Conservation (phyloP, 352 stramenopile species). For the Phytophthora constricta region DNA sequence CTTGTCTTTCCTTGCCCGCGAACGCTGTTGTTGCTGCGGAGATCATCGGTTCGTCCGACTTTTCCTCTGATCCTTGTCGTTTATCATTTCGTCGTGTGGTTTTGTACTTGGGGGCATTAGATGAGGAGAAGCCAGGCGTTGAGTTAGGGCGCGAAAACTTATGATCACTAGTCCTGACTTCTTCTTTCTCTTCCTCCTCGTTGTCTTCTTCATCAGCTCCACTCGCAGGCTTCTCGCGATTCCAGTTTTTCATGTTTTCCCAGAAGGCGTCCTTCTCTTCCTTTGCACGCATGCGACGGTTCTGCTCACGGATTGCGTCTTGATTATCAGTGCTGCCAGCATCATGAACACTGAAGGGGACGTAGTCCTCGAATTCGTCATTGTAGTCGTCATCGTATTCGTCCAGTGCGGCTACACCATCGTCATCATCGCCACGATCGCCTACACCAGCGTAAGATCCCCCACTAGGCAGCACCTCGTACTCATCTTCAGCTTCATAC, state of each 20-base stretch:
- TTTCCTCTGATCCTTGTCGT: conserved; percentile 30
- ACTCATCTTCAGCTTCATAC: conserved; percentile 60
- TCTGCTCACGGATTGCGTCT: conserved; percentile 61
- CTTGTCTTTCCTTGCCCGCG: conserved; percentile 59
- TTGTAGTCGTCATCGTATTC: conserved; percentile 90
- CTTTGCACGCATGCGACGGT: conserved; percentile 54
- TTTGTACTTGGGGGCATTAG: conserved; percentile 16
- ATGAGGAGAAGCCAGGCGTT: not conserved
- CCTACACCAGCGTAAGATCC: conserved; percentile 2
- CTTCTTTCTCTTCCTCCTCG: conserved; percentile 34
- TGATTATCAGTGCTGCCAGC: conserved; percentile 50
- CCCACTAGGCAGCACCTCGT: conserved; percentile 13
- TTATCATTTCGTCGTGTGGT: conserved; percentile 38
- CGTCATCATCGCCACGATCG: conserved; percentile 26
- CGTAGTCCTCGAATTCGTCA: conserved; percentile 86
- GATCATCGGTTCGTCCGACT: conserved; percentile 30
- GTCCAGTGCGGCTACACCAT: conserved; percentile 40
- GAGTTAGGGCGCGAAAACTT: conserved; percentile 9
- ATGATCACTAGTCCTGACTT: conserved; percentile 7
- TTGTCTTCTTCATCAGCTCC: conserved; percentile 19
- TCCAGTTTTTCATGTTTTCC: conserved; percentile 74
- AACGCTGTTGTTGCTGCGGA: conserved; percentile 49
- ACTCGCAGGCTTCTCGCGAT: conserved; percentile 36
- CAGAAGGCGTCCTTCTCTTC: conserved; percentile 75
- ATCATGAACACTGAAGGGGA: conserved; percentile 64